Evolutionary conservation across 2,329 filamentous ascomycete genomes (phyloP).

Genomic region (Arthrobotrys megalospora): DNA sequence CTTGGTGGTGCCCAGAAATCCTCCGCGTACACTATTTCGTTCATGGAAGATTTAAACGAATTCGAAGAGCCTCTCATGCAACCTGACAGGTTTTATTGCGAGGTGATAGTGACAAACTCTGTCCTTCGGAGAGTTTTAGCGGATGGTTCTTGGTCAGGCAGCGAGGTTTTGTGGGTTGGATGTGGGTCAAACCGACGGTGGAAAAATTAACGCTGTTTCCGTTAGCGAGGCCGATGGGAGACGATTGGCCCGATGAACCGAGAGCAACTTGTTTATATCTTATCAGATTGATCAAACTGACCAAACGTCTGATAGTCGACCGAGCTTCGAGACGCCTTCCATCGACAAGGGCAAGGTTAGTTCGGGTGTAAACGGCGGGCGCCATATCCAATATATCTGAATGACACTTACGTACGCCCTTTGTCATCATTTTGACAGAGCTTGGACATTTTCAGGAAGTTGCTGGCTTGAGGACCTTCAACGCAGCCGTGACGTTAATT

Average conservation of each 20-base stretch:
- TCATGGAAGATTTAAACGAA: conserved; percentile 38
- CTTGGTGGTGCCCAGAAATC: background rate
- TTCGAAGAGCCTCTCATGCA: conserved; percentile 26
- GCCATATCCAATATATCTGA: background rate
- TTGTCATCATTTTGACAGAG: background rate
- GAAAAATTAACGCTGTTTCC: conserved; percentile 23
- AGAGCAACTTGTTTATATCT: conserved; percentile 23
- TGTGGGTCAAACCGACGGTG: conserved; percentile 1
- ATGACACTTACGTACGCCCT: background rate
- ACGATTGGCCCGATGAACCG: conserved; percentile 34
- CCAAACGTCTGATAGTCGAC: background rate
- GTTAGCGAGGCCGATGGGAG: conserved; percentile 31
- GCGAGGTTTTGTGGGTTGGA: background rate
- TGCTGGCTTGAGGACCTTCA: background rate
- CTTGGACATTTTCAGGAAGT: background rate
- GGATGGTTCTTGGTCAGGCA: conserved; percentile 30
- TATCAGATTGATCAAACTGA: conserved; percentile 40
- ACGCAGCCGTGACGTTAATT: background rate
- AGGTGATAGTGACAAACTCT: background rate
- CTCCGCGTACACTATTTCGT: conserved; percentile 16
- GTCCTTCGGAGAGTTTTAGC: conserved; percentile 46
- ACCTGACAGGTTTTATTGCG: background rate
- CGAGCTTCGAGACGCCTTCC: background rate
- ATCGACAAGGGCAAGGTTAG: background rate
- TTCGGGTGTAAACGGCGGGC: background rate